These are phyloP conservation scores for Boletus sp. DNA, from an alignment of 768 basidiomycete species.

Conservation along the genomic window DNA sequence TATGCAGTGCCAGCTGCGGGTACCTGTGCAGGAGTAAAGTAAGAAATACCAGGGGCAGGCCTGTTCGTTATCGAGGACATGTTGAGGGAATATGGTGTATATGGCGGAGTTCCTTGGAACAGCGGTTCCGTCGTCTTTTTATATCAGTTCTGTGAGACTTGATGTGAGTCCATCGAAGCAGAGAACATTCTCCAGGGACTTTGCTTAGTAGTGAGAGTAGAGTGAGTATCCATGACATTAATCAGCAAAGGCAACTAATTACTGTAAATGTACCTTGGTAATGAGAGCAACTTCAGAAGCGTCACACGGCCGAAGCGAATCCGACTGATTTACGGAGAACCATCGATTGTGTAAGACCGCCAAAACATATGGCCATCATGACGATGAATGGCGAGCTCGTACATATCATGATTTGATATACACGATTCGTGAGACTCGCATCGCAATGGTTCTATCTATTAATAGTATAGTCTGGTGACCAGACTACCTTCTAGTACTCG, in stretches of 20 bases:
- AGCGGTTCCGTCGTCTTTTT: neutral
- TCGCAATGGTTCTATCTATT: too few relatives aligned
- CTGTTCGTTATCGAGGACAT: constrained; percentile 30
- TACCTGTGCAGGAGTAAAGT: constrained; percentile 47
- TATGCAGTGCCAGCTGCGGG: constrained; percentile 45
- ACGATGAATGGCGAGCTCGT: neutral
- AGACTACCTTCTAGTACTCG: too few relatives aligned
- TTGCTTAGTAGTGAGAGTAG: constrained; percentile 1
- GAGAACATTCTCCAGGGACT: neutral
- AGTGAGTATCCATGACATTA: neutral
- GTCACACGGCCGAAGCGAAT: neutral
- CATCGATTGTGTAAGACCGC: neutral
- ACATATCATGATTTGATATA: neutral
- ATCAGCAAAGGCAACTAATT: neutral
- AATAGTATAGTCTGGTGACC: too few relatives aligned
- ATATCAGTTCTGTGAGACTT: neutral
- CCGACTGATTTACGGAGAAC: neutral
- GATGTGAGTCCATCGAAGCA: neutral
- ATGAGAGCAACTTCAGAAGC: neutral
- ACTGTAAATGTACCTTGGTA: too few relatives aligned
- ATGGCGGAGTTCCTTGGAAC: neutral
- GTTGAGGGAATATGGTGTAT: neutral
- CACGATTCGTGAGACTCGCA: neutral
- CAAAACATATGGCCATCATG: neutral
- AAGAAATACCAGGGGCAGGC: constrained; percentile 42